A percentile compares a stretch with the other conserved stretches of the same genome.
Conservation (phyloP, 2,329 filamentous ascomycete species). For the Aureobasidium lini region DNA sequence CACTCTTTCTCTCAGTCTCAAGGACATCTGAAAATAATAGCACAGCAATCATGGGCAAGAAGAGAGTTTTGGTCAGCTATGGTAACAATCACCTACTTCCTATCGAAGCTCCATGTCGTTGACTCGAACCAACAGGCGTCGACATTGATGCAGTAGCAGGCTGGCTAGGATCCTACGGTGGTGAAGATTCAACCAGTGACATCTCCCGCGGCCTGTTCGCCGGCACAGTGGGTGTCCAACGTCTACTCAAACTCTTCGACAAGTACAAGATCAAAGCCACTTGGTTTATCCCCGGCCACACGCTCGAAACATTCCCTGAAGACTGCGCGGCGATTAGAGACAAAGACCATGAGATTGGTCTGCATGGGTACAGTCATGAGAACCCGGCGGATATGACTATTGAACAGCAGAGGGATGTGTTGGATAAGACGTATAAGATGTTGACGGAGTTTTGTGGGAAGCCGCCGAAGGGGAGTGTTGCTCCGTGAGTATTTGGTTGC, state of each 20-base stretch:
- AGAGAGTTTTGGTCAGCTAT: conserved; percentile 22
- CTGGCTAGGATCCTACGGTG: conserved; percentile 67
- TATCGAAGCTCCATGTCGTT: neutral
- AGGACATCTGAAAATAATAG: no score
- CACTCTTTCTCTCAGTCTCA: no score
- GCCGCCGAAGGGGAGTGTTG: conserved; percentile 61
- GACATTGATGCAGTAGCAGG: conserved; percentile 67
- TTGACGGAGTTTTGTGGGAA: conserved; percentile 62
- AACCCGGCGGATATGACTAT: conserved; percentile 63
- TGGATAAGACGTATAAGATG: conserved; percentile 64
- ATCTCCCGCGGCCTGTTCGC: conserved; percentile 62
- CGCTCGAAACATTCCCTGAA: conserved; percentile 56
- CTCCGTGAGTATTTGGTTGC: conserved; percentile 43
- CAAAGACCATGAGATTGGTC: conserved; percentile 55
- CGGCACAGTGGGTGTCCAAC: conserved; percentile 55
- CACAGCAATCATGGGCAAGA: conserved; percentile 20
- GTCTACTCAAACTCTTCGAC: conserved; percentile 60
- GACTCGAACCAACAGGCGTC: conserved; percentile 31
- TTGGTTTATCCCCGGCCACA: conserved; percentile 57
- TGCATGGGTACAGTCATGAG: conserved; percentile 64
- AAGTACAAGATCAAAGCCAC: conserved; percentile 64
- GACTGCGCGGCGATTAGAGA: conserved; percentile 55
- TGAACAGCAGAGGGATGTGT: conserved; percentile 65
- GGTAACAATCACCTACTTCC: conserved; percentile 8
- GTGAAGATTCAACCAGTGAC: conserved; percentile 62